Conservation (phyloP, 2,329 filamentous ascomycete genomes). For the Monosporascus sp. region DNA sequence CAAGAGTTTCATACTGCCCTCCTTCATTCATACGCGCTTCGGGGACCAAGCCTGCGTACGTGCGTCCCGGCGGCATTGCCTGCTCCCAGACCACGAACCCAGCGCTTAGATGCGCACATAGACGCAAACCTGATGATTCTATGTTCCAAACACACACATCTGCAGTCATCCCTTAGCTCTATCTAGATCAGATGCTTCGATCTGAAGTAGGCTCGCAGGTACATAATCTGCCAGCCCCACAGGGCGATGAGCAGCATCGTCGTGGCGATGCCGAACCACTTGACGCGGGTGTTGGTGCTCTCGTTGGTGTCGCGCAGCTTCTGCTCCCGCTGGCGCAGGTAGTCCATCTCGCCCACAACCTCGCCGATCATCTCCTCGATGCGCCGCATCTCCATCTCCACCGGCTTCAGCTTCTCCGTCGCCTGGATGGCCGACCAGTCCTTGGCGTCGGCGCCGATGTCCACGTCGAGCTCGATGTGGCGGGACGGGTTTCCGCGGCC, state of each 20-base stretch:
- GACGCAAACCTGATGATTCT: neutral
- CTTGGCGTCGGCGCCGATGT: constrained; percentile 94
- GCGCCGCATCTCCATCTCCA: constrained; percentile 88
- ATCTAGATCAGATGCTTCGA: constrained; percentile 36
- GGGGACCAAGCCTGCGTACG: neutral
- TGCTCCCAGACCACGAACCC: neutral
- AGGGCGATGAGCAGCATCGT: constrained; percentile 86
- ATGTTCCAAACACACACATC: neutral
- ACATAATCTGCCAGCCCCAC: constrained; percentile 96
- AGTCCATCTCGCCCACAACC: constrained; percentile 93
- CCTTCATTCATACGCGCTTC: neutral
- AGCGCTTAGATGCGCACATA: neutral
- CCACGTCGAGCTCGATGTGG: constrained; percentile 85
- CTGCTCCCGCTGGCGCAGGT: constrained; percentile 83
- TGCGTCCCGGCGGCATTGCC: neutral
- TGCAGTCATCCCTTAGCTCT: constrained; percentile 1
- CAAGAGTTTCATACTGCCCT: neutral
- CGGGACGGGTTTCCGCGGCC: constrained; percentile 50
- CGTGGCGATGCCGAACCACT: constrained; percentile 95
- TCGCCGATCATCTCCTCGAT: constrained; percentile 88
- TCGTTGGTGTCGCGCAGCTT: constrained; percentile 97
- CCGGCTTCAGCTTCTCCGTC: constrained; percentile 93
- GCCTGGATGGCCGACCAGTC: constrained; percentile 97
- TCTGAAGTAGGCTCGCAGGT: constrained; percentile 95
- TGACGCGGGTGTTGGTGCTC: constrained; percentile 97